Evolutionary conservation across 78 protist genomes (phyloP), one percentile per base, ranked within the genome.

Genomic region (Mastigamoeba balamuthi): DNA sequence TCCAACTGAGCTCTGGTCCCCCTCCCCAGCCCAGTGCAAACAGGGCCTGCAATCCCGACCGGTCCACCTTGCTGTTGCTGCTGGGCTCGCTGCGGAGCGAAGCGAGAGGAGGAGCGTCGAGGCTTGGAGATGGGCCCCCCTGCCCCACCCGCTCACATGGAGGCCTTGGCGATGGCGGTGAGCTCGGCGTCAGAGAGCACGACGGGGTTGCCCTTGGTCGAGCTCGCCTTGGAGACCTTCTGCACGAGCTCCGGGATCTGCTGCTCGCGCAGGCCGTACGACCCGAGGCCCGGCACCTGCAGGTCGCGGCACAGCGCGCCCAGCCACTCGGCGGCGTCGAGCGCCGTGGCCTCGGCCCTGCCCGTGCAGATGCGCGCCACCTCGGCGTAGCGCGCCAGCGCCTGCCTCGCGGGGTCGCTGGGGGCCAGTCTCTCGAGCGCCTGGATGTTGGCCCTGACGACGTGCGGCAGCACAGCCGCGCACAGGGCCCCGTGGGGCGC

Each of bases 401-500:
- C 70, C 9, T 23, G n/a, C 65, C 37, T 66, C n/a, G 29, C 23
- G 9, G 36, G n/a, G 29, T 66, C n/a, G 29, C 64, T 66, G 65
- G 70, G 23, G 65, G 29, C 37, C 9, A 66, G 23, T 30, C 36
- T 66, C 9, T 29, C 37, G 70, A 75, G 79, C 7, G 27, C 77
- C 27, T 8, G 27, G 17, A 73, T 17, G 23, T 80, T 80, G 30
- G 44, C 81, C 17, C 33, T 40, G 25, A 74, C 28, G 10, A 80
- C 84, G 38, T 72, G 77, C 33, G 84, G 84, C 44, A 80, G 38
- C 69, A 80, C 4, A 25, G 69, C 38, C 17, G 81, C 84, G 38
- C 80, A 73, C 63, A 77, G 40, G 23, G 72, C 33, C 39, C 84
- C 84, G n/a, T 80, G 77, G 40, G 77, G 77, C 29, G 77, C 5